Evolutionary conservation across 2,329 filamentous ascomycete genomes (phyloP), one percentile per base, ranked within the genome.

Genomic region (Penicillium sp.): DNA sequence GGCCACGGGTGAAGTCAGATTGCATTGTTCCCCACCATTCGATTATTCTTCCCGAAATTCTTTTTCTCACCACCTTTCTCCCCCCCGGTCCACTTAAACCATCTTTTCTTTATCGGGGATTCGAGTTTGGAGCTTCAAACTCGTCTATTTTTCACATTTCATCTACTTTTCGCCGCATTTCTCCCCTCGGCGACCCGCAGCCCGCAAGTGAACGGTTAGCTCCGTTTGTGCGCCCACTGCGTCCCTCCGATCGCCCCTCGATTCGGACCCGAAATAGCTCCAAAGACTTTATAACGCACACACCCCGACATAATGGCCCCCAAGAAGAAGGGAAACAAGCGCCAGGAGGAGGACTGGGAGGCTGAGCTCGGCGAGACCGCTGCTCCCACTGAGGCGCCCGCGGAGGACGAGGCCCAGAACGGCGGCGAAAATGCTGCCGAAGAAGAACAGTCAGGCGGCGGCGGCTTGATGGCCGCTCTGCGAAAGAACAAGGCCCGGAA

Each of bases 241-340:
- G 42, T 58, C 54, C 54, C 45, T 62, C 60, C 59, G 63, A 63
- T 58, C 58, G 49, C 54, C 55, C 54, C 59, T 62, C 62, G 48
- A 64, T 62, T 53, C 64, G 59, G 60, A 66, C 48, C 31, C 34
- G 49, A 17, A 57, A 12, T 52, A n/a, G 25, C 37, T 34, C n/a
- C 41, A 52, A 55, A 49, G 6, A 49, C 48, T 49, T 58, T 22
- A 17, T 49, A 55, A 54, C 31, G 52, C 11, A 50, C 47, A 55
- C 15, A 52, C 5, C 28, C 22, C 28, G 61, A 55, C 55, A 75
- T 78, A 62, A 98, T 97, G 94, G 82, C 93, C 73, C 93, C 93
- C 63, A 97, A 97, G 83, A 96, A 95, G 85, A 97, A 96, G 86
- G 90, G 89, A 76, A 90, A 88, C 79, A 96, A 94, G 84, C 88